A percentile compares a stretch with the other conserved stretches of the same genome.
phyloP scores from a whole-genome alignment of 2,329 filamentous ascomycete genomes.

The Rhexocercosporidium sp. region DNA sequence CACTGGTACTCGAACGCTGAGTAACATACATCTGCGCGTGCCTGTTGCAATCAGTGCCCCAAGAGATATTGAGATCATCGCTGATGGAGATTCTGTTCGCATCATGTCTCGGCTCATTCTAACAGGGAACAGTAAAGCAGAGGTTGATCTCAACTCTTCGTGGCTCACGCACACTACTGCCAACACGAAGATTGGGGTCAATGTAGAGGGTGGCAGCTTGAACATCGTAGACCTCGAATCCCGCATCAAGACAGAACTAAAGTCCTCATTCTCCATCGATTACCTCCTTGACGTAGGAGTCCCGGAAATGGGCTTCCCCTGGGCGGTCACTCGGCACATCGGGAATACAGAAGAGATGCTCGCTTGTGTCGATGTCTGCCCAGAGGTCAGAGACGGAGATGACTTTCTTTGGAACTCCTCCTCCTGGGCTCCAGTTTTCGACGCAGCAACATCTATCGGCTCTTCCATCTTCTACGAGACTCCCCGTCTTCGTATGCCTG shows the following conservation, averaged over 20 bases:
- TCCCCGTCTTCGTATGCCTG: constrained; percentile 46
- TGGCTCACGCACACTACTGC: constrained; percentile 9
- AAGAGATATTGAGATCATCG: constrained; percentile 45
- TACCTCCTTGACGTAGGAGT: constrained; percentile 49
- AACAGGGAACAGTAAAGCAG: not conserved
- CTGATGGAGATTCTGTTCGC: constrained; percentile 40
- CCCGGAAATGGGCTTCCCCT: constrained; percentile 49
- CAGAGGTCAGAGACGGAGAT: constrained; percentile 30
- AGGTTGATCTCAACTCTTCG: constrained; percentile 33
- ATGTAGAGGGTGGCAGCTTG: not conserved
- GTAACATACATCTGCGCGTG: constrained; percentile 44
- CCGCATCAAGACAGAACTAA: not conserved
- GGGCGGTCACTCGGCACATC: constrained; percentile 47
- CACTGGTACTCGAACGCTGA: constrained; percentile 39
- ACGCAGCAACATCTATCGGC: constrained; percentile 50
- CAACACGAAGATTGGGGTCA: not conserved
- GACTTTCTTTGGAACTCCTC: constrained; percentile 37
- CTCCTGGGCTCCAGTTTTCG: constrained; percentile 48
- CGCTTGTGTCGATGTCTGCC: constrained; percentile 45
- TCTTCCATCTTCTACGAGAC: constrained; percentile 48
- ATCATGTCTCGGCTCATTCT: constrained; percentile 43
- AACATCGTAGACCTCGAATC: not conserved
- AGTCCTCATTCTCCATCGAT: constrained; percentile 43
- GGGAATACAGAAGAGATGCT: constrained; percentile 48
- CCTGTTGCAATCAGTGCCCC: constrained; percentile 44